These are phyloP conservation scores for Bjerkandera adusta DNA, from an alignment of 1,284 basidiomycete genomes.

Conservation along the genomic window DNA sequence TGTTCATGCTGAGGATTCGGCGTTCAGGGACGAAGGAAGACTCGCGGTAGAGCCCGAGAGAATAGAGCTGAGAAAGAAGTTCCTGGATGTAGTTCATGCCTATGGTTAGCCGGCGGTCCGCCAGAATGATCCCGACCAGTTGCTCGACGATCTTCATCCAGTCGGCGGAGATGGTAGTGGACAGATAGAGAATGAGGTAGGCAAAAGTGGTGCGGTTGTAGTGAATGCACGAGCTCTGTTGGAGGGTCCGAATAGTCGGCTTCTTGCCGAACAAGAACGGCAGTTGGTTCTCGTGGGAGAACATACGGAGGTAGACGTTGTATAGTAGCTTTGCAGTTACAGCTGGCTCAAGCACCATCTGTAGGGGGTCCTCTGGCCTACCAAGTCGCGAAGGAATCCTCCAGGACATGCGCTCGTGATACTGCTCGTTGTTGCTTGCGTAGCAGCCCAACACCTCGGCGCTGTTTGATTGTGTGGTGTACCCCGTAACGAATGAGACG, in stretches of 20 bases:
- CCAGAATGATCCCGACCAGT: background rate
- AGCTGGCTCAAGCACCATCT: constrained; percentile 25
- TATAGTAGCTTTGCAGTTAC: constrained; percentile 43
- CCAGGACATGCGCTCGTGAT: constrained; percentile 44
- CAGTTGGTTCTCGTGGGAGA: constrained; percentile 35
- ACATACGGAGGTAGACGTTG: constrained; percentile 46
- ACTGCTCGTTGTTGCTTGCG: constrained; percentile 25
- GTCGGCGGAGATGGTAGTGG: background rate
- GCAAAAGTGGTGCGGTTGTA: constrained; percentile 46
- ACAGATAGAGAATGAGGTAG: constrained; percentile 16
- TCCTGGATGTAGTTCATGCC: constrained; percentile 13
- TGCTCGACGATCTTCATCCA: constrained; percentile 2
- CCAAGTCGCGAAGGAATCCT: constrained; percentile 25
- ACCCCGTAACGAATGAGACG: constrained; percentile 38
- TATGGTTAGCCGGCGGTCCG: constrained; percentile 1
- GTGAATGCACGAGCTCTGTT: constrained; percentile 32
- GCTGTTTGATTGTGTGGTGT: constrained; percentile 39
- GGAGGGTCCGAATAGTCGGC: background rate
- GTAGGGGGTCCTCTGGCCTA: background rate
- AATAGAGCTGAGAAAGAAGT: constrained; percentile 13
- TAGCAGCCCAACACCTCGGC: constrained; percentile 36
- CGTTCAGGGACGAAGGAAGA: background rate
- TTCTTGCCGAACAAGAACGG: no score
- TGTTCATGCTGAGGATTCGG: background rate
- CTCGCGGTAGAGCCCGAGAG: constrained; percentile 6